phyloP scores from a whole-genome alignment of 768 basidiomycete genomes.

The Psilocybe subaeruginosa region DNA sequence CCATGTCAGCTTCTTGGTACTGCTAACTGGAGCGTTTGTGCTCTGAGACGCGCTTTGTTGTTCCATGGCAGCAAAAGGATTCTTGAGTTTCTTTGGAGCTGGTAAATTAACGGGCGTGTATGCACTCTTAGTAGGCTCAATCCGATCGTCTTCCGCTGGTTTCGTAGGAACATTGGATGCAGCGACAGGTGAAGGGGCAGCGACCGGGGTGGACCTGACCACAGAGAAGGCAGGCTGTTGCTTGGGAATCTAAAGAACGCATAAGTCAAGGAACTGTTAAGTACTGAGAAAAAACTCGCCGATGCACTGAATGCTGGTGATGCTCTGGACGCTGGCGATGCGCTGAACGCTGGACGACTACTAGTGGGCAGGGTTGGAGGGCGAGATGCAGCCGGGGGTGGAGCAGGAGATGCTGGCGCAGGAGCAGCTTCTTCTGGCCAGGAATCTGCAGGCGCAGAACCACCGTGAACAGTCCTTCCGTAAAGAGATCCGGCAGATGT shows the following conservation, averaged over 20 bases:
- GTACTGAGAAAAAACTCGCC: background rate
- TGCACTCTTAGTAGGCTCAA: conserved; percentile 83
- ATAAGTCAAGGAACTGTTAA: background rate
- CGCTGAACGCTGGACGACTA: conserved; percentile 34
- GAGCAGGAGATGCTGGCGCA: conserved; percentile 38
- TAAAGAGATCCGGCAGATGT: conserved; percentile 47
- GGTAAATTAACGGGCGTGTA: conserved; percentile 88
- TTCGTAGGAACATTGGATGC: conserved; percentile 61
- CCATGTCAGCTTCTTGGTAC: conserved; percentile 88
- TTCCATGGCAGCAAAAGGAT: conserved; percentile 73
- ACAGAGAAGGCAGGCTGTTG: conserved; percentile 22
- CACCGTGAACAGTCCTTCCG: conserved; percentile 37
- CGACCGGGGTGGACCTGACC: conserved; percentile 17
- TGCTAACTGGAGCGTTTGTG: conserved; percentile 33
- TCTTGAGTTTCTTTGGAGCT: conserved; percentile 85
- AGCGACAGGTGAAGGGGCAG: conserved; percentile 31
- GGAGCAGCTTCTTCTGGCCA: conserved; percentile 61
- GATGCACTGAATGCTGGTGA: background rate
- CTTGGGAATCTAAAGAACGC: conserved; percentile 16
- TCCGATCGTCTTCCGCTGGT: conserved; percentile 79
- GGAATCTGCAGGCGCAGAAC: conserved; percentile 53
- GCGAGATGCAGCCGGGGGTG: conserved; percentile 48
- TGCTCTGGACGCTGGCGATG: conserved; percentile 20
- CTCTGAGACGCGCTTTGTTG: conserved; percentile 42
- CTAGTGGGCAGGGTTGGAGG: conserved; percentile 46